Percentiles rank a stretch among this genome's conserved stretches.
phyloP scores from a whole-genome alignment of 2,329 filamentous ascomycete species.

The Penicillium frequentans region DNA sequence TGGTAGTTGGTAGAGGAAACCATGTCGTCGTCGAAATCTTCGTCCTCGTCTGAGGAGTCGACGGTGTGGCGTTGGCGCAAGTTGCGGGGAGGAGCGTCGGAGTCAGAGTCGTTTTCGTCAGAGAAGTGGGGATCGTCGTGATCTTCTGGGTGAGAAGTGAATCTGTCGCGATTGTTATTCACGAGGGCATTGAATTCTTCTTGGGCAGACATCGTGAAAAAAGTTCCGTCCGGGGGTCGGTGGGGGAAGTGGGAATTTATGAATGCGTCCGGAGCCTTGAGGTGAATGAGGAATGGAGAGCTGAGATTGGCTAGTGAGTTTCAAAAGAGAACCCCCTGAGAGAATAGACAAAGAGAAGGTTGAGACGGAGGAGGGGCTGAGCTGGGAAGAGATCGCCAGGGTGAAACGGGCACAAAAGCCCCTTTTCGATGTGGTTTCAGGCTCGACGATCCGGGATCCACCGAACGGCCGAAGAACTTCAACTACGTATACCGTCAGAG shows the following conservation, averaged over 20 bases:
- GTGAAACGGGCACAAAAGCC: conserved; percentile 18
- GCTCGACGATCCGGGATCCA: conserved; percentile 3
- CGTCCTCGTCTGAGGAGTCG: conserved; percentile 37
- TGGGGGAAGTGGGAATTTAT: conserved; percentile 13
- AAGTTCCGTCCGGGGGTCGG: conserved; percentile 6
- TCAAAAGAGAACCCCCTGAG: conserved; percentile 11
- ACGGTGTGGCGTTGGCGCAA: conserved; percentile 16
- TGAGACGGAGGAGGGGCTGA: conserved; percentile 22
- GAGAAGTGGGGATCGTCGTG: conserved; percentile 28
- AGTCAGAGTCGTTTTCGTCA: conserved; percentile 13
- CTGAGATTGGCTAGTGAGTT: conserved; percentile 7
- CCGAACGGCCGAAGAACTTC: conserved; percentile 15
- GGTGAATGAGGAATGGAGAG: not conserved
- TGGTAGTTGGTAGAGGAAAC: conserved; percentile 38
- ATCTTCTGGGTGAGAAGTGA: conserved; percentile 46
- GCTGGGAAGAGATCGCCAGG: conserved; percentile 26
- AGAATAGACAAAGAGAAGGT: conserved; percentile 2
- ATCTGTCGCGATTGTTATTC: conserved; percentile 35
- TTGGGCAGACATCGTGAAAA: conserved; percentile 45
- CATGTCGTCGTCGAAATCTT: conserved; percentile 35
- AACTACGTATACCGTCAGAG: not conserved
- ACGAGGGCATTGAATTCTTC: conserved; percentile 50
- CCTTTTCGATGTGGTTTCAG: conserved; percentile 18
- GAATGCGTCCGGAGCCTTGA: not conserved
- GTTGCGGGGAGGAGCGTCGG: conserved; percentile 19